These are phyloP conservation scores for Polyplosphaeria fusca DNA, from an alignment of 495 filamentous ascomycete species.

Conservation along the genomic window DNA sequence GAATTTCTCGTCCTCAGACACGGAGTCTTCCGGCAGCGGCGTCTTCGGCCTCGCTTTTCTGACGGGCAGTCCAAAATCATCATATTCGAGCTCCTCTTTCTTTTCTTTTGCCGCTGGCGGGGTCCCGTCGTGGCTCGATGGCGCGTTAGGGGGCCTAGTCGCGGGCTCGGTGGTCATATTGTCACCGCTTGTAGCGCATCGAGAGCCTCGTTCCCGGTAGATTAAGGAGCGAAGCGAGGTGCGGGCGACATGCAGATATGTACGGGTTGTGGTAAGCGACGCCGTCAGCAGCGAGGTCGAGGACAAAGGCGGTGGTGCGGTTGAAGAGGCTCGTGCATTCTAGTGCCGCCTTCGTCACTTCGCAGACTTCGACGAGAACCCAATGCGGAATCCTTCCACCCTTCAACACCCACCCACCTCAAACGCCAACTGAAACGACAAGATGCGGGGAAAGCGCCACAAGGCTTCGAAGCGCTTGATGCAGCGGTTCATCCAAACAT, in stretches of 20 bases:
- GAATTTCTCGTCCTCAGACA: conserved; percentile 25
- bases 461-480: no score
- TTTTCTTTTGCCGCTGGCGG: neutral
- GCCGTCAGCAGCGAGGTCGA: neutral
- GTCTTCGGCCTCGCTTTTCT: conserved; percentile 22
- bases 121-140: neutral
- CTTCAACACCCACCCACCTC: no score
- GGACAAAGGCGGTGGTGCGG: neutral
- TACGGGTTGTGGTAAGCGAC: conserved; percentile 9
- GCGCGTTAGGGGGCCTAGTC: conserved; percentile 2
- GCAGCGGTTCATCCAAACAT: no score
- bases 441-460: no score
- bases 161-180: conserved; percentile 28
- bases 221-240: neutral
- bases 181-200: conserved; percentile 17
- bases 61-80: conserved; percentile 43
- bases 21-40: conserved; percentile 14
- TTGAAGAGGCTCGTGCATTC: no score
- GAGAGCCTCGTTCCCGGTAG: neutral
- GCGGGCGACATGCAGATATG: neutral
- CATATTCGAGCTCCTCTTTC: conserved; percentile 24
- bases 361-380: no score
- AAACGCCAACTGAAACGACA: no score
- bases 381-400: no score
- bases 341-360: no score